A percentile compares a stretch with the other conserved stretches of the same genome.
Evolutionary conservation across 2,329 filamentous ascomycete species (phyloP).

Genomic region (Knufia fluminis): DNA sequence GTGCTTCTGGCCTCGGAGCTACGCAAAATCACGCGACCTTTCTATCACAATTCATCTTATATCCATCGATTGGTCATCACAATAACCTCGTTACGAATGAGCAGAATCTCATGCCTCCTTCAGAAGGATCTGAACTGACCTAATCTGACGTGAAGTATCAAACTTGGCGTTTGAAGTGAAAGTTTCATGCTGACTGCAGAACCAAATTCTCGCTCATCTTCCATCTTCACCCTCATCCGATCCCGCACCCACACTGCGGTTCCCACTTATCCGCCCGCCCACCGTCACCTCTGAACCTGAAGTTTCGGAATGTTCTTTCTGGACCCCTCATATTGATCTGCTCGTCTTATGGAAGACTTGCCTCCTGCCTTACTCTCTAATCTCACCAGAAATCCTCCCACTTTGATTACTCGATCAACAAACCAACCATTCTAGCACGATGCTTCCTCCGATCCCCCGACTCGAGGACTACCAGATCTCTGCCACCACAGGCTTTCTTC

Average conservation of each 20-base stretch:
- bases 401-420: not conserved
- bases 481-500: constrained; percentile 70
- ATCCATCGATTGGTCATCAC: not conserved
- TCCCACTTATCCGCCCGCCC: not conserved
- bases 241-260: not conserved
- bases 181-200: not conserved
- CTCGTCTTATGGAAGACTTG: not conserved
- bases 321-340: not conserved
- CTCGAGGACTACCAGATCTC: constrained; percentile 65
- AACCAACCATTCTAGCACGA: constrained; percentile 24
- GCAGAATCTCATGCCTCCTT: too few species aligned
- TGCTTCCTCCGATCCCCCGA: constrained; percentile 38
- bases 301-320: not conserved
- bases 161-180: too few species aligned
- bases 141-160: too few species aligned
- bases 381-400: not conserved
- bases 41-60: not conserved
- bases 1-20: not conserved
- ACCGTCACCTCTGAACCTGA: not conserved
- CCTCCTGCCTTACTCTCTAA: not conserved
- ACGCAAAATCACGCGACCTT: not conserved
- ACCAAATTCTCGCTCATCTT: not conserved
- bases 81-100: not conserved
- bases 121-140: not conserved
- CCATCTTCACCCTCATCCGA: not conserved